These are phyloP conservation scores for Carex littledalei DNA, from an alignment of 176 grass and related monocot genomes.

Conservation along the genomic window DNA sequence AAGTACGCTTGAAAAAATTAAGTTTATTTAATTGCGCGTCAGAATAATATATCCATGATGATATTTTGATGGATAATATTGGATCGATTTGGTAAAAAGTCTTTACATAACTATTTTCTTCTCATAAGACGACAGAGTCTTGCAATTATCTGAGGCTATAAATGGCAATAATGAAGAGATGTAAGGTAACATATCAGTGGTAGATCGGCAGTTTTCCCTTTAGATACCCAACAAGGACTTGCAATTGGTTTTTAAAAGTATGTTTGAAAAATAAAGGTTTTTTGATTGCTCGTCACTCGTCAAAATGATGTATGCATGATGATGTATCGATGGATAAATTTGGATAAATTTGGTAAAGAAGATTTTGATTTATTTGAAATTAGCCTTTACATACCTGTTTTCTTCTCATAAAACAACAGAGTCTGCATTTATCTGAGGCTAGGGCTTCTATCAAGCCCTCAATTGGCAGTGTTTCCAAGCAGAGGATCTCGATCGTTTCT, in stretches of 20 bases:
- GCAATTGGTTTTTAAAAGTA: neutral
- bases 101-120: conserved; percentile 8
- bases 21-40: neutral
- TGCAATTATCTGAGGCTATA: conserved; percentile 79
- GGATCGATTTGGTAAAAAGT: neutral
- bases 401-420: conserved; percentile 43
- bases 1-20: neutral
- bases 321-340: neutral
- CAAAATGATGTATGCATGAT: neutral
- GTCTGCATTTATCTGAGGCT: conserved; percentile 74
- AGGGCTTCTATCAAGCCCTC: conserved; percentile 52
- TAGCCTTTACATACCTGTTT: conserved; percentile 5
- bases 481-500: conserved; percentile 16
- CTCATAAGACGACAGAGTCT: conserved; percentile 49
- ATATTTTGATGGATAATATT: neutral
- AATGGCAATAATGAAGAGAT: neutral
- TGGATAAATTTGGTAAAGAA: neutral
- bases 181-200: neutral
- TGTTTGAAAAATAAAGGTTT: neutral
- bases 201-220: neutral
- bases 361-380: conserved; percentile 5
- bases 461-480: conserved; percentile 16
- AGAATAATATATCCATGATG: neutral
- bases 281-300: neutral
- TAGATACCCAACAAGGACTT: neutral